phyloP scores from a whole-genome alignment of 306 rosid species.

The Casuarina glauca region DNA sequence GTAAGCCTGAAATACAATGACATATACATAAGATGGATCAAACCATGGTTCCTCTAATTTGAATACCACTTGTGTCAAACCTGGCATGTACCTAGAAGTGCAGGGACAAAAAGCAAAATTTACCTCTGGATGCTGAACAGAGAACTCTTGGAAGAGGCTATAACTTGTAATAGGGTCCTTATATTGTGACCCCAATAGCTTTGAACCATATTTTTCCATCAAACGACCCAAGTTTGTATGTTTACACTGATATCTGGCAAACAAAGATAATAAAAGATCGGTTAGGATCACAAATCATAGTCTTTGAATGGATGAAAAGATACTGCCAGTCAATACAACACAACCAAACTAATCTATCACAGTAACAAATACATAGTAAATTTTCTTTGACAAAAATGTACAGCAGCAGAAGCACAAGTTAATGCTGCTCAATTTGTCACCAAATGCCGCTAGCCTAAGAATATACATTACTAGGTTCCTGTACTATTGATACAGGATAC shows the following conservation, averaged over 20 bases:
- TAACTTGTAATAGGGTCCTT: conserved; percentile 77
- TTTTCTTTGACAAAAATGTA: not conserved
- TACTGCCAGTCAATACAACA: not conserved
- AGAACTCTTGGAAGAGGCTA: conserved; percentile 54
- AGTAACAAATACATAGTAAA: not conserved
- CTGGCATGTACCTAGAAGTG: not conserved
- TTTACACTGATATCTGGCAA: conserved; percentile 45
- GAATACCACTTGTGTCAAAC: not conserved
- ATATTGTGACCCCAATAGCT: conserved; percentile 61
- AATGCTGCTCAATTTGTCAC: not conserved
- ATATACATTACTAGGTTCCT: not conserved
- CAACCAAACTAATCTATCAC: not conserved
- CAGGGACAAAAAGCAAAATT: not conserved
- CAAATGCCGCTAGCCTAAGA: not conserved
- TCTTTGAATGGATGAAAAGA: not conserved
- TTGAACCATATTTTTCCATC: conserved; percentile 63
- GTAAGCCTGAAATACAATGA: conserved; percentile 49
- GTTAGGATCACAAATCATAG: not conserved
- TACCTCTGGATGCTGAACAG: conserved; percentile 67
- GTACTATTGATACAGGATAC: not conserved
- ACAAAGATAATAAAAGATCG: conserved; percentile 1
- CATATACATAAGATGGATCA: not conserved
- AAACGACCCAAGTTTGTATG: conserved; percentile 65
- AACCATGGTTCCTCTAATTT: not conserved
- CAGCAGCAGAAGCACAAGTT: not conserved